Conservation (phyloP, 139 green algal genomes). For the Picochlorum sp. region DNA sequence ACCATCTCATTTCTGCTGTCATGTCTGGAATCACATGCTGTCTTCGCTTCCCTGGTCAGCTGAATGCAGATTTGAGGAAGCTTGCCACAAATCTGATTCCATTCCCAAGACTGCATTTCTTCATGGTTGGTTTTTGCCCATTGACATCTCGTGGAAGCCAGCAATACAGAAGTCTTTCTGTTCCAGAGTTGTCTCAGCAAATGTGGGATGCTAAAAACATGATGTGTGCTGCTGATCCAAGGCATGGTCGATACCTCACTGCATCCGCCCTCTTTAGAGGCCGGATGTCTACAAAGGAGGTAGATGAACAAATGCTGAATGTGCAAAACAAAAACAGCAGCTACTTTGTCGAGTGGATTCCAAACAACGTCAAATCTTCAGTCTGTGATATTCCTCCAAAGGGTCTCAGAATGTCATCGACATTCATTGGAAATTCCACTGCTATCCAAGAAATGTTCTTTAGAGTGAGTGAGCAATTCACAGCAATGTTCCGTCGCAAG, state of each 20-base stretch:
- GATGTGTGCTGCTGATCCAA: conserved; percentile 98
- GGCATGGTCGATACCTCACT: conserved; percentile 96
- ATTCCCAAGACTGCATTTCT: conserved; percentile 99
- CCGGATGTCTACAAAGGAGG: conserved; percentile 96
- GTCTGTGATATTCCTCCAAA: conserved; percentile 94
- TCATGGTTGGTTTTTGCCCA: conserved; percentile 98
- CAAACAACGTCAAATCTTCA: conserved; percentile 97
- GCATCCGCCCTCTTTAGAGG: conserved; percentile 94
- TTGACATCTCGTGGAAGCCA: conserved; percentile 92
- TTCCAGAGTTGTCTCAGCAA: conserved; percentile 99
- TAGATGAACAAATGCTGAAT: conserved; percentile 99
- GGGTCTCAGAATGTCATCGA: conserved; percentile 95
- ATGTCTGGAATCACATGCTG: conserved; percentile 99
- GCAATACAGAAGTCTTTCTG: conserved; percentile 91
- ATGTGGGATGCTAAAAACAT: conserved; percentile 99
- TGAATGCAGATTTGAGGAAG: conserved; percentile 99
- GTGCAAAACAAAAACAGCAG: conserved; percentile 99
- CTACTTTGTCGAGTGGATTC: conserved; percentile 99
- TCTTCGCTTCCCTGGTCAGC: conserved; percentile 97
- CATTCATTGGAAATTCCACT: conserved; percentile 94
- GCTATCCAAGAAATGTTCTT: conserved; percentile 94
- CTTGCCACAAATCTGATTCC: conserved; percentile 98
- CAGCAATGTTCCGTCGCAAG: conserved; percentile 98
- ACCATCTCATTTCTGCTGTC: conserved; percentile 98
- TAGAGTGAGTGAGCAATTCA: conserved; percentile 96